Conservation (phyloP, 805 yeast species). For the Metschnikowia baotianmanensis region DNA sequence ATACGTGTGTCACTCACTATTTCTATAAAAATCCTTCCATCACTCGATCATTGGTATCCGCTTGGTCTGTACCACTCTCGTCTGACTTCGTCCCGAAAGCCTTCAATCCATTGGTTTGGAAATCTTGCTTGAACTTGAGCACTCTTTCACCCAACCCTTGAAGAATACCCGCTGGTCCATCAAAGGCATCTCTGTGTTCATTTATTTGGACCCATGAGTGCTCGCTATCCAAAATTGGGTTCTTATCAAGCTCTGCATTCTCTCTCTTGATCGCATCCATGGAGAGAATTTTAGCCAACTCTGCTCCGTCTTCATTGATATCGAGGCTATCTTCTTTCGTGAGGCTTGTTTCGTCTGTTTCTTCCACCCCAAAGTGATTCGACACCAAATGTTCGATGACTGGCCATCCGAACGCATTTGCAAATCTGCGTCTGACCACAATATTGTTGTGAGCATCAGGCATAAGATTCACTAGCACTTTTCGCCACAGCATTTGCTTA, state of each 20-base stretch:
- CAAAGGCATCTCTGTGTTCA: constrained; percentile 42
- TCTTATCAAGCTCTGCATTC: constrained; percentile 33
- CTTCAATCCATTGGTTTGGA: constrained; percentile 14
- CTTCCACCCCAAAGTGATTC: constrained; percentile 50
- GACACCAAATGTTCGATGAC: constrained; percentile 79
- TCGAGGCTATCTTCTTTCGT: constrained; percentile 14
- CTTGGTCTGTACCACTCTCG: constrained; percentile 1
- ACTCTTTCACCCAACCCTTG: constrained; percentile 61
- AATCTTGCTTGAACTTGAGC: constrained; percentile 40
- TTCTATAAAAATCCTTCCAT: constrained; percentile 15
- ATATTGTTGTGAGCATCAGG: constrained; percentile 97
- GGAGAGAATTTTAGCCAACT: constrained; percentile 24
- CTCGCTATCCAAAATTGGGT: constrained; percentile 23
- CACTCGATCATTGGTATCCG: constrained; percentile 2
- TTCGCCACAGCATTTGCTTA: constrained; percentile 80
- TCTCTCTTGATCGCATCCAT: constrained; percentile 37
- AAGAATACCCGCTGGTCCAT: constrained; percentile 72
- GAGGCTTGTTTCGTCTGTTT: constrained; percentile 11
- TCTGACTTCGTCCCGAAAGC: constrained; percentile 6
- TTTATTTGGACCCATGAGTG: constrained; percentile 53
- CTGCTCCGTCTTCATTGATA: constrained; percentile 17
- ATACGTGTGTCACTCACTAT: background rate
- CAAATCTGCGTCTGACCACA: constrained; percentile 80
- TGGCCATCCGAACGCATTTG: constrained; percentile 95
- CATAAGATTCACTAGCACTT: constrained; percentile 76